phyloP scores from a whole-genome alignment of 139 green algal genomes.

The Micromonas pusilla region DNA sequence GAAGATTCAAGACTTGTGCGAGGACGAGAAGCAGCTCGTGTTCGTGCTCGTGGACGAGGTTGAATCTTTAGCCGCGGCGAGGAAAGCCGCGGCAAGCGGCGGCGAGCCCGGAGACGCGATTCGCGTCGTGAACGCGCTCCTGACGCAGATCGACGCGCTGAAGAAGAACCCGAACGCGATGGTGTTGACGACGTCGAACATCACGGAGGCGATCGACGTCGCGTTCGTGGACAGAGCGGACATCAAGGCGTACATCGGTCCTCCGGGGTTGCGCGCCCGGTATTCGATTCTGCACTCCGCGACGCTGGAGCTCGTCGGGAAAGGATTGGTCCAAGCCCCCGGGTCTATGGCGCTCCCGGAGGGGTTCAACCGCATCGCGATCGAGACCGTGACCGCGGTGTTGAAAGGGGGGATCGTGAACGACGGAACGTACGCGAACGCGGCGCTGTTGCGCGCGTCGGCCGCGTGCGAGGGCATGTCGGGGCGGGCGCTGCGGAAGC shows the following conservation, averaged over 20 bases:
- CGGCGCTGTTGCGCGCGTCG: too few relatives aligned
- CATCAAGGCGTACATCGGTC: constrained; percentile 65
- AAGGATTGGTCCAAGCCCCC: background rate
- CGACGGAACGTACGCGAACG: too few relatives aligned
- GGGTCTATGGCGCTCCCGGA: too few relatives aligned
- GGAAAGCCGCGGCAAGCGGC: constrained; percentile 58
- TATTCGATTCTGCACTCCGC: background rate
- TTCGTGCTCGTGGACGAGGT: constrained; percentile 86
- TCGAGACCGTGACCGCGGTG: too few relatives aligned
- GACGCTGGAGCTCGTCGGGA: background rate
- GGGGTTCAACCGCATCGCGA: too few relatives aligned
- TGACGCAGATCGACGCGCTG: constrained; percentile 90
- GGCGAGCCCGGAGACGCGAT: constrained; percentile 88
- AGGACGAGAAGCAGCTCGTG: constrained; percentile 77
- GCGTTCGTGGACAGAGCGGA: constrained; percentile 96
- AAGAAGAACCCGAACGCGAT: constrained; percentile 77
- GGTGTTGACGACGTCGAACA: constrained; percentile 70
- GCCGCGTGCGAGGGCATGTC: background rate
- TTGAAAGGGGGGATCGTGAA: too few relatives aligned
- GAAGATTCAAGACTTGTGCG: constrained; percentile 74
- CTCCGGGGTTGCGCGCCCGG: background rate
- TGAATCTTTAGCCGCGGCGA: constrained; percentile 73
- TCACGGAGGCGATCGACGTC: constrained; percentile 69
- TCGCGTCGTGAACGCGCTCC: constrained; percentile 83
- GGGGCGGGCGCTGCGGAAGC: constrained; percentile 6